These are phyloP conservation scores for Xylaria sp. DNA, from an alignment of 2,329 filamentous ascomycete genomes.

Conservation along the genomic window DNA sequence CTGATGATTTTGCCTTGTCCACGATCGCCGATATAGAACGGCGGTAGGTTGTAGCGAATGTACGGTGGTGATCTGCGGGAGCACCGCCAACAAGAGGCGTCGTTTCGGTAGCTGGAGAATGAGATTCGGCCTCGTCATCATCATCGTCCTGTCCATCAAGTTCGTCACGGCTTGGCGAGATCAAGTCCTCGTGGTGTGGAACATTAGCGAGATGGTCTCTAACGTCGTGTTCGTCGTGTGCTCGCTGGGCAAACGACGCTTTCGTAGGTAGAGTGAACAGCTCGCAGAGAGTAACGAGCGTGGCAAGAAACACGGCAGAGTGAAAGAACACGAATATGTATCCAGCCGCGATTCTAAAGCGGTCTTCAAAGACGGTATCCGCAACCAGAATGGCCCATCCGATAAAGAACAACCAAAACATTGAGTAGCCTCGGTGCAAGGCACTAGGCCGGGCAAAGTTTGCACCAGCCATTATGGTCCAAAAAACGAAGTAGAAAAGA, in stretches of 20 bases:
- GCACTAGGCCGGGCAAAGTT: conserved; percentile 83
- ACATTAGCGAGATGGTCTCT: conserved; percentile 40
- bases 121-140: conserved; percentile 30
- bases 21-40: conserved; percentile 47
- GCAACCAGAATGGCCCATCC: conserved; percentile 75
- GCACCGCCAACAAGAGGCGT: conserved; percentile 77
- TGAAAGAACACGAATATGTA: conserved; percentile 85
- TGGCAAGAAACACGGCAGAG: conserved; percentile 71
- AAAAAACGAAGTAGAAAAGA: conserved; percentile 77
- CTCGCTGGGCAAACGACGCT: conserved; percentile 64
- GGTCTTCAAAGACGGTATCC: conserved; percentile 76
- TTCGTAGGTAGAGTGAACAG: conserved; percentile 76
- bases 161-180: conserved; percentile 24
- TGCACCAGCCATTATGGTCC: conserved; percentile 72
- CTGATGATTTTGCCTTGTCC: conserved; percentile 35
- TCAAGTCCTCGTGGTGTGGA: conserved; percentile 27
- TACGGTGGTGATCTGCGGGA: conserved; percentile 62
- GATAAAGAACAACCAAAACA: conserved; percentile 81
- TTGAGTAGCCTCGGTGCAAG: conserved; percentile 76
- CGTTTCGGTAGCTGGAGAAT: conserved; percentile 58
- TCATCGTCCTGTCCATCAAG: conserved; percentile 22
- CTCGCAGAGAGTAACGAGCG: conserved; percentile 77
- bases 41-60: conserved; percentile 60
- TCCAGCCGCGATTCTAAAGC: conserved; percentile 72
- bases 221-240: conserved; percentile 53